These are phyloP conservation scores for Tolypocladium tropicale DNA, from an alignment of 2,329 filamentous ascomycete genomes.

Conservation along the genomic window DNA sequence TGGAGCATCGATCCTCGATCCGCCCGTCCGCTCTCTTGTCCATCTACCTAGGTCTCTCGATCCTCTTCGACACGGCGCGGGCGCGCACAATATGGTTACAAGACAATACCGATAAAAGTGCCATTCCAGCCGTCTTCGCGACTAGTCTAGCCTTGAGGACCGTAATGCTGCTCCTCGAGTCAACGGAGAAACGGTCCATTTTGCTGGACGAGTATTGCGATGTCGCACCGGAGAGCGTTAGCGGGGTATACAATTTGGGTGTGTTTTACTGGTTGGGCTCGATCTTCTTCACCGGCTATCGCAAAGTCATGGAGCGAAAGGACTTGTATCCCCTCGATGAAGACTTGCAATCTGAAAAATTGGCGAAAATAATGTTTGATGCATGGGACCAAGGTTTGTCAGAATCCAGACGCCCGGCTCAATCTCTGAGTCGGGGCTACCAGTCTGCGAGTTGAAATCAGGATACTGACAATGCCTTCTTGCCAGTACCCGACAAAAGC, in stretches of 20 bases:
- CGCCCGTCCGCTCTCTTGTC: conserved; percentile 8
- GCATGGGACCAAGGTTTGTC: conserved; percentile 11
- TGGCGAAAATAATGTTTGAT: conserved; percentile 7
- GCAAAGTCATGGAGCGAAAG: conserved; percentile 24
- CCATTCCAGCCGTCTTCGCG: conserved; percentile 9
- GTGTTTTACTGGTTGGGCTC: conserved; percentile 45
- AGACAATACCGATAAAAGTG: not conserved
- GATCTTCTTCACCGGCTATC: conserved; percentile 25
- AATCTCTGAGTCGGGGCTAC: not conserved
- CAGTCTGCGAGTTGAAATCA: no score
- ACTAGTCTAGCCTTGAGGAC: conserved; percentile 5
- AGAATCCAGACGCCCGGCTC: no score
- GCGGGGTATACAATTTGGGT: conserved; percentile 34
- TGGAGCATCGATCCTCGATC: conserved; percentile 5
- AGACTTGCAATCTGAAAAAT: conserved; percentile 6
- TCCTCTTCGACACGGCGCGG: conserved; percentile 8
- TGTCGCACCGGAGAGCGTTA: not conserved
- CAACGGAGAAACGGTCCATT: conserved; percentile 8
- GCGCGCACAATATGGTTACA: conserved; percentile 9
- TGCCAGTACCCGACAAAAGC: conserved; percentile 9
- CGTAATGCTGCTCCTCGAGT: conserved; percentile 9
- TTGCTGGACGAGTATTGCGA: conserved; percentile 2
- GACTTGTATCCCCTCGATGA: conserved; percentile 16
- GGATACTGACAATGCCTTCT: not conserved
- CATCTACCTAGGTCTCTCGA: conserved; percentile 6